Conservation (phyloP, 495 filamentous ascomycete species). For the Apodospora peruviana region DNA sequence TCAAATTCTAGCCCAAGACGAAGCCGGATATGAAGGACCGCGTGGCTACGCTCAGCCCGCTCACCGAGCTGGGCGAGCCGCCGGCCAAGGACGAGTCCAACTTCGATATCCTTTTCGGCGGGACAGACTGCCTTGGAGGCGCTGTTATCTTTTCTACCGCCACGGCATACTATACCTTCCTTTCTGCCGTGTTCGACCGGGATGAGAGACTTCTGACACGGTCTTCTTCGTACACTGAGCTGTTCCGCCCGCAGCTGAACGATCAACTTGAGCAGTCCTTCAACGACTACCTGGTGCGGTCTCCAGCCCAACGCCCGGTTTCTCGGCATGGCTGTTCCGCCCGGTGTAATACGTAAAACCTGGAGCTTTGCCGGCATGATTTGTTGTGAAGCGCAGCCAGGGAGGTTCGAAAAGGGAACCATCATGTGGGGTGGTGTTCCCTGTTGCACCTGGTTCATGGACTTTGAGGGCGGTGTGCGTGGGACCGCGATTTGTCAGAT, state of each 20-base stretch:
- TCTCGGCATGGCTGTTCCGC: slow-evolving; percentile 5
- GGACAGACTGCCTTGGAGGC: slow-evolving; percentile 6
- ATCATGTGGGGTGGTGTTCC: slow-evolving; percentile 10
- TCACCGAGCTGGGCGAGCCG: slow-evolving; percentile 5
- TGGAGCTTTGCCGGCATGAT: slow-evolving; percentile 11
- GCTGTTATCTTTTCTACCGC: slow-evolving; percentile 1
- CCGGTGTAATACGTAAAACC: slow-evolving; percentile 3
- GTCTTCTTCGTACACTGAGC: slow-evolving; percentile 8
- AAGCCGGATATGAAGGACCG: slow-evolving; percentile 2
- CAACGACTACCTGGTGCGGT: slow-evolving; percentile 6
- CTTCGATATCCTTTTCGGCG: slow-evolving; percentile 3
- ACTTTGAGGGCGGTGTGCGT: slow-evolving; percentile 4
- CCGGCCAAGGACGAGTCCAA: slow-evolving; percentile 3
- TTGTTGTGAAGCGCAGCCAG: background rate
- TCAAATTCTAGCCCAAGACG: slow-evolving; percentile 3
- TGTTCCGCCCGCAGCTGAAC: slow-evolving; percentile 12
- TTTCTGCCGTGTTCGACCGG: slow-evolving; percentile 7
- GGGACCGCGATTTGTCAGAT: slow-evolving; percentile 7
- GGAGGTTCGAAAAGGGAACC: slow-evolving; percentile 8
- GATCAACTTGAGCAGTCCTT: slow-evolving; percentile 4
- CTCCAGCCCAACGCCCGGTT: slow-evolving; percentile 4
- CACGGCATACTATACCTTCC: slow-evolving; percentile 9
- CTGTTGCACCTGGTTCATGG: slow-evolving; percentile 8
- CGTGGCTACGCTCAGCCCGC: slow-evolving; percentile 1
- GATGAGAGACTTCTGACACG: background rate